A percentile compares a stretch with the other conserved stretches of the same genome.
These are phyloP conservation scores for Chaetomiaceae sp. DNA, from an alignment of 2,329 filamentous ascomycete genomes.

Conservation along the genomic window DNA sequence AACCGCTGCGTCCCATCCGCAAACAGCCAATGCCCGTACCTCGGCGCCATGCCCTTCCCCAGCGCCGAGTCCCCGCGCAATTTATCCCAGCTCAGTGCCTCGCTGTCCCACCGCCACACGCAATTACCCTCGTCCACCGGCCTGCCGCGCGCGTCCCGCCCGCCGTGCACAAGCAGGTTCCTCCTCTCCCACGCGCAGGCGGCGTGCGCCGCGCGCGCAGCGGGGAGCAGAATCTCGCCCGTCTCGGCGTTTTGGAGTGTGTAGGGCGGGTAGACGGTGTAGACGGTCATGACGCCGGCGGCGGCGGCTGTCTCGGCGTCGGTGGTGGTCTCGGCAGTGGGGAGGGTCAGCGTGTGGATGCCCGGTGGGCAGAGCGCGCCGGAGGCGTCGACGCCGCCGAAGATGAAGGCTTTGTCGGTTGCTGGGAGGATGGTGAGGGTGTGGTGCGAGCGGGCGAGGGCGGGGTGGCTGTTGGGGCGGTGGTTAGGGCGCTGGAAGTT, in stretches of 20 bases:
- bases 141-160: constrained; percentile 27
- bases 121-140: constrained; percentile 29
- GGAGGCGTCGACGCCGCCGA: constrained; percentile 14
- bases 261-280: constrained; percentile 31
- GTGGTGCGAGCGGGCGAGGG: constrained; percentile 44
- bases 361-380: constrained; percentile 41
- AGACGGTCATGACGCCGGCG: constrained; percentile 23
- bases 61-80: constrained; percentile 29
- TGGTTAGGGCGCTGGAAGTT: neutral
- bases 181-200: constrained; percentile 29
- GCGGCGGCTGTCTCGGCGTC: neutral
- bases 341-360: constrained; percentile 47
- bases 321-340: constrained; percentile 18
- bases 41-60: constrained; percentile 26
- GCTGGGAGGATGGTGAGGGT: constrained; percentile 41
- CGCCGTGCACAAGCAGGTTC: constrained; percentile 33
- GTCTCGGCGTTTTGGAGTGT: constrained; percentile 25
- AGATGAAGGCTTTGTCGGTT: constrained; percentile 36
- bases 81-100: constrained; percentile 31
- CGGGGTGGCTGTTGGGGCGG: constrained; percentile 21
- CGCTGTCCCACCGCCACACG: constrained; percentile 35
- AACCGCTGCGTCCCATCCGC: constrained; percentile 41
- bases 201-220: constrained; percentile 31
- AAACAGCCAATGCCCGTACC: constrained; percentile 31
- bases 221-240: constrained; percentile 27